phyloP scores from a whole-genome alignment of 2,329 filamentous ascomycete genomes.

The Fusarium pseudoanthophilum region DNA sequence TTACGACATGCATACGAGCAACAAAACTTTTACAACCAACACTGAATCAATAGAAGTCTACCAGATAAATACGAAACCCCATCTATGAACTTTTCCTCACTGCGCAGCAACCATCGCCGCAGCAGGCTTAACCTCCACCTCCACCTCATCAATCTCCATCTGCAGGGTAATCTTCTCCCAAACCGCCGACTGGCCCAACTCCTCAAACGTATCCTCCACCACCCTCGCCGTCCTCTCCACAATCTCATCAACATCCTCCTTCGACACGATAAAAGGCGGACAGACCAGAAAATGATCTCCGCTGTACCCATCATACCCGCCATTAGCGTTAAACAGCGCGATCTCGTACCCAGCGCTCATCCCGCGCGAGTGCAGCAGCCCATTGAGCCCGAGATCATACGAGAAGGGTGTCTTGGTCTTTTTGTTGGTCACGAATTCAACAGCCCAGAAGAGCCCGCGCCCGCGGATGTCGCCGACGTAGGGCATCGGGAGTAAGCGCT shows the following conservation, averaged over 20 bases:
- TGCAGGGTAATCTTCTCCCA: slow-evolving; percentile 37
- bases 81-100: not conserved
- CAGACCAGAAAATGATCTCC: slow-evolving; percentile 38
- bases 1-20: rapidly evolving
- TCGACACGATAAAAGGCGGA: slow-evolving; percentile 30
- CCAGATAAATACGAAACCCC: not conserved
- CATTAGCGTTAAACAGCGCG: slow-evolving; percentile 36
- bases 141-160: slow-evolving; percentile 10
- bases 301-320: slow-evolving; percentile 37
- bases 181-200: slow-evolving; percentile 12
- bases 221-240: slow-evolving; percentile 31
- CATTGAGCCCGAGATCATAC: slow-evolving; percentile 17
- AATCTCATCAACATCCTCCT: slow-evolving; percentile 35
- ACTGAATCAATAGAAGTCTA: rapidly evolving
- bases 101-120: not conserved
- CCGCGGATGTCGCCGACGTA: slow-evolving; percentile 40
- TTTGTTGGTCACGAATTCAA: slow-evolving; percentile 40
- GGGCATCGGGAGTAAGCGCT: slow-evolving; percentile 1
- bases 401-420: slow-evolving; percentile 34
- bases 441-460: slow-evolving; percentile 32
- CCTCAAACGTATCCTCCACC: slow-evolving; percentile 31
- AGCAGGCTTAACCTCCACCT: not conserved
- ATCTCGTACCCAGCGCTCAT: slow-evolving; percentile 37
- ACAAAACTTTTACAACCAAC: rapidly evolving
- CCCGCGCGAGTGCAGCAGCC: slow-evolving; percentile 26